Percentiles rank a stretch among this genome's conserved stretches.
Conservation (phyloP, 169 alveolate species). For the Eimeria falciformis region DNA sequence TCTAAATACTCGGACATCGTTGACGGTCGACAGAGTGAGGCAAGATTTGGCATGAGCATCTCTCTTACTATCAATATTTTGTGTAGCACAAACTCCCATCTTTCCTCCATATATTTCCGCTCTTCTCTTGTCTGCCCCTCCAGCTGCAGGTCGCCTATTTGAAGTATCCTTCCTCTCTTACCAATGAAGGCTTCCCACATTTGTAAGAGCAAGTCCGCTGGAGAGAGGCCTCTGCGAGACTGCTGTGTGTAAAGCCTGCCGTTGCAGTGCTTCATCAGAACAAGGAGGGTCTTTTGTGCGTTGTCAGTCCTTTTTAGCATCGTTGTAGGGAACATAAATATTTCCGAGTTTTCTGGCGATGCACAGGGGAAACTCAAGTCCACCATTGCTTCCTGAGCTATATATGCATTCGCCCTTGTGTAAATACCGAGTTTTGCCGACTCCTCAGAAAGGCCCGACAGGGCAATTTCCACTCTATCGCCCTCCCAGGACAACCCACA, state of each 20-base stretch:
- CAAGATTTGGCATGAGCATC: slow-evolving; percentile 18
- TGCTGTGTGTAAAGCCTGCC: slow-evolving; percentile 11
- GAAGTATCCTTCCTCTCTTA: neutral
- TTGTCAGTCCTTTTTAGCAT: slow-evolving; percentile 57
- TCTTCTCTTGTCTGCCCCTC: slow-evolving; percentile 56
- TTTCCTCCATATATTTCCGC: slow-evolving; percentile 54
- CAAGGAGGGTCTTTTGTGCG: slow-evolving; percentile 40
- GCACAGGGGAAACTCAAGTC: slow-evolving; percentile 68
- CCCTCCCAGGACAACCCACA: slow-evolving; percentile 79
- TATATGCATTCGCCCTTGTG: neutral
- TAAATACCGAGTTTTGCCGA: slow-evolving; percentile 50
- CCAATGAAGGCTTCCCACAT: slow-evolving; percentile 68
- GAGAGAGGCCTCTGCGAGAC: slow-evolving; percentile 67
- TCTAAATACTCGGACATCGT: neutral
- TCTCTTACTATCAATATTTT: slow-evolving; percentile 29
- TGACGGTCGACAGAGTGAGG: neutral
- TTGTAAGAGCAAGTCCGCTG: slow-evolving; percentile 69
- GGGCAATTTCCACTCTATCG: slow-evolving; percentile 65
- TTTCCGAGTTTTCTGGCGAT: slow-evolving; percentile 15
- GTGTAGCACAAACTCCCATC: slow-evolving; percentile 75
- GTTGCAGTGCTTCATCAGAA: slow-evolving; percentile 51
- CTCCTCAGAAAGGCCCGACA: slow-evolving; percentile 59
- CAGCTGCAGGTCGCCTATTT: slow-evolving; percentile 69
- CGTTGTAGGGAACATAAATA: slow-evolving; percentile 68
- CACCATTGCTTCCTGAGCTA: neutral